These are phyloP conservation scores for Lecanicillium sp. DNA, from an alignment of 2,329 filamentous ascomycete genomes.

Conservation along the genomic window DNA sequence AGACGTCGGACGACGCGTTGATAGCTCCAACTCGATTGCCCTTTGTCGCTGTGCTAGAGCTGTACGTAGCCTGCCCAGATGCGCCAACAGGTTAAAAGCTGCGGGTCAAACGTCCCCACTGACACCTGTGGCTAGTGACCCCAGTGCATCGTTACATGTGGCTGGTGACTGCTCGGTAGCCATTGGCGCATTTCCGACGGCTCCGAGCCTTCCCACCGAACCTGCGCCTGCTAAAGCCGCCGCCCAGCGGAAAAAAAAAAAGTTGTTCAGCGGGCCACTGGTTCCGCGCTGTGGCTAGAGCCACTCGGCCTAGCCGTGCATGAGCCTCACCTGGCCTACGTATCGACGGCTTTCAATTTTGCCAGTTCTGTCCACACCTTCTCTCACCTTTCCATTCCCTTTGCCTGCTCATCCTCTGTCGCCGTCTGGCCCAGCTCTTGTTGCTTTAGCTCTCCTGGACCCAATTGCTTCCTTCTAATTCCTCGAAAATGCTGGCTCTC, in stretches of 20 bases:
- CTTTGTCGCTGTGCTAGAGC: no score
- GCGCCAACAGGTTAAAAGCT: no score
- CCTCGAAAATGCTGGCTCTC: slow-evolving; percentile 69
- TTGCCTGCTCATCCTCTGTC: slow-evolving; percentile 13
- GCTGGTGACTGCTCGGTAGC: slow-evolving; percentile 11
- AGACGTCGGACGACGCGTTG: no score
- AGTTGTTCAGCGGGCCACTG: no score
- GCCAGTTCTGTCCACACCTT: slow-evolving; percentile 12
- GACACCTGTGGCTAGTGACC: slow-evolving; percentile 4
- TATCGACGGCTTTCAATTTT: slow-evolving; percentile 11
- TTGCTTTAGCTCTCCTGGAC: slow-evolving; percentile 13
- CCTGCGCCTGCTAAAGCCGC: background rate
- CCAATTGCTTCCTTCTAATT: slow-evolving; percentile 13
- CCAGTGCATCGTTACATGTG: slow-evolving; percentile 8
- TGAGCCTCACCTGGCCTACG: slow-evolving; percentile 8
- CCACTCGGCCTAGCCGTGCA: slow-evolving; percentile 6
- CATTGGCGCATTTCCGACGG: slow-evolving; percentile 18
- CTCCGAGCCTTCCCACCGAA: slow-evolving; percentile 19
- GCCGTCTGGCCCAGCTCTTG: slow-evolving; percentile 5
- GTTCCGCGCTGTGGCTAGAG: slow-evolving; percentile 3
- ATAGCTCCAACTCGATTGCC: no score
- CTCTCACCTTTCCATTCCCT: slow-evolving; percentile 9
- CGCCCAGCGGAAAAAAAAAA: no score
- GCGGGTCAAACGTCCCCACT: no score
- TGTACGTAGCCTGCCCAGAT: no score